A percentile compares a stretch with the other conserved stretches of the same genome.
phyloP scores from a whole-genome alignment of 2,329 filamentous ascomycete genomes.

The Aspergillus versicolor region DNA sequence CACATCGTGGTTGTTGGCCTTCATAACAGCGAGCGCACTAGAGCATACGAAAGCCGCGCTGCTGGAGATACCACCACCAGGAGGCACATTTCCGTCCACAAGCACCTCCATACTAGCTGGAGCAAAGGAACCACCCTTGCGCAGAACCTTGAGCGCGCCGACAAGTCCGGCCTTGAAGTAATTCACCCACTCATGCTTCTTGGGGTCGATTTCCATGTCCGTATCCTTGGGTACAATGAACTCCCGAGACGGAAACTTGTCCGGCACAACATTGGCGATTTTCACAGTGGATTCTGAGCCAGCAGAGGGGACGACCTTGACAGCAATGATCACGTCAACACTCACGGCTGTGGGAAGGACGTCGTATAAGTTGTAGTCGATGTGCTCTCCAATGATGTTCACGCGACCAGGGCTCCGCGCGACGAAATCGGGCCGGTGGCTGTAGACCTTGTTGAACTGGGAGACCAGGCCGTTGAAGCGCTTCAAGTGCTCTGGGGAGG shows the following conservation, averaged over 20 bases:
- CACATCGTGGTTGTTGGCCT: slow-evolving; percentile 77
- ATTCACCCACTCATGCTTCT: slow-evolving; percentile 90
- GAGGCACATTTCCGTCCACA: slow-evolving; percentile 87
- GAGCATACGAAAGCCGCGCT: slow-evolving; percentile 92
- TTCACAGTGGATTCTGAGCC: slow-evolving; percentile 63
- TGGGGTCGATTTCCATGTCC: slow-evolving; percentile 77
- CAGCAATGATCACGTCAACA: slow-evolving; percentile 84
- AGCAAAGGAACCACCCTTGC: slow-evolving; percentile 60
- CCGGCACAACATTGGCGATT: slow-evolving; percentile 74
- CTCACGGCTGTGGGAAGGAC: slow-evolving; percentile 95
- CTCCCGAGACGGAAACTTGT: slow-evolving; percentile 72
- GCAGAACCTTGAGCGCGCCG: slow-evolving; percentile 76
- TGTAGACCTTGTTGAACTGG: slow-evolving; percentile 70
- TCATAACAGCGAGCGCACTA: slow-evolving; percentile 82
- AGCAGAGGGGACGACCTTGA: slow-evolving; percentile 51
- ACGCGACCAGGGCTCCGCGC: slow-evolving; percentile 89
- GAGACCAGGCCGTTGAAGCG: slow-evolving; percentile 75
- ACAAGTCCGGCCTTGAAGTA: slow-evolving; percentile 93
- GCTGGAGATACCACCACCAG: slow-evolving; percentile 87
- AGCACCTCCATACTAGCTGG: slow-evolving; percentile 82
- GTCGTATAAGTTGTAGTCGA: slow-evolving; percentile 96
- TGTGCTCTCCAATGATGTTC: slow-evolving; percentile 98
- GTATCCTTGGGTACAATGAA: slow-evolving; percentile 67
- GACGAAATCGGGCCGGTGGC: slow-evolving; percentile 72
- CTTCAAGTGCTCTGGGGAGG: slow-evolving; percentile 64